Evolutionary conservation across 352 stramenopile genomes (phyloP).

Genomic region (Globisporangium canariense): DNA sequence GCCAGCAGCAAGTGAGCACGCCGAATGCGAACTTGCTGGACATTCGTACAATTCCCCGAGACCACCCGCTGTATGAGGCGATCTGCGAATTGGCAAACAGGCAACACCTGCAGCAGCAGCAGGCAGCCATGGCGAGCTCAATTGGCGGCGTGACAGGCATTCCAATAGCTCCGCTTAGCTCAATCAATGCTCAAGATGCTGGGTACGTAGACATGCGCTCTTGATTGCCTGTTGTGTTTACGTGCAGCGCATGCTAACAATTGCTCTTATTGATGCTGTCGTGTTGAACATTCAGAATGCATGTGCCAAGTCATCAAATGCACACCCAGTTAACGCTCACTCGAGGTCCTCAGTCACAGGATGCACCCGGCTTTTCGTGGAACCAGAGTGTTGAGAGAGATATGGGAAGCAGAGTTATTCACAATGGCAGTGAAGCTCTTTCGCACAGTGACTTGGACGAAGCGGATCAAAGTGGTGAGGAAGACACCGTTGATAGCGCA

Average conservation of each 20-base stretch:
- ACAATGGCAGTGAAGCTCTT: no score
- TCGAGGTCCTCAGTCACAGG: no score
- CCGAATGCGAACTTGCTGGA: constrained; percentile 1
- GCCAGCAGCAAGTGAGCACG: background rate
- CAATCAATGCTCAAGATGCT: no score
- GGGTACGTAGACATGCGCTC: no score
- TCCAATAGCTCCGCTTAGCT: background rate
- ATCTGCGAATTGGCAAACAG: background rate
- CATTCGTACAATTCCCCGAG: background rate
- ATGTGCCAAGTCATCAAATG: no score
- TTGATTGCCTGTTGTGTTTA: no score
- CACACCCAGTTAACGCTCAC: no score
- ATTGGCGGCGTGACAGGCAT: background rate
- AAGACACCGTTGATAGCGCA: background rate
- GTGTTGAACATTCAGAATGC: no score
- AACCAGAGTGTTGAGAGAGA: no score
- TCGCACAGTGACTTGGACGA: background rate
- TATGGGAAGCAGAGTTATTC: background rate
- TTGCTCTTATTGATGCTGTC: no score
- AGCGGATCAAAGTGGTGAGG: background rate
- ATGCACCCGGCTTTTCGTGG: no score
- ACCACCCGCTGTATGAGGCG: background rate
- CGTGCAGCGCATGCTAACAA: no score
- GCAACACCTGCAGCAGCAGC: background rate
- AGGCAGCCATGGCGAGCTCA: background rate